phyloP scores from a whole-genome alignment of 164 flowering plant species.

The Vitis amurensis region DNA sequence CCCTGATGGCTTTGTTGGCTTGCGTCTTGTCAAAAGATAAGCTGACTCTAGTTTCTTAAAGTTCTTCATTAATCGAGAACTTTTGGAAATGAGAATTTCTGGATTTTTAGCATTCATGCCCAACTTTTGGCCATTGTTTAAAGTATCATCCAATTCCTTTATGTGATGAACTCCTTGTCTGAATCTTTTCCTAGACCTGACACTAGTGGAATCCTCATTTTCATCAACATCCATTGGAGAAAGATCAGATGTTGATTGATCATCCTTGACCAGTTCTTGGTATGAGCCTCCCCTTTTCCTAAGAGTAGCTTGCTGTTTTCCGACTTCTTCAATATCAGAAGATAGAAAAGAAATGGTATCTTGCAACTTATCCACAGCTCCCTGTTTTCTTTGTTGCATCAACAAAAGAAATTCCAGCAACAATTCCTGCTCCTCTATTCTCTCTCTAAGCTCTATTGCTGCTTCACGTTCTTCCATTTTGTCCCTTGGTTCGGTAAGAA shows the following conservation, averaged over 20 bases:
- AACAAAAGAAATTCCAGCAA: constrained; percentile 76
- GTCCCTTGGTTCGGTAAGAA: constrained; percentile 74
- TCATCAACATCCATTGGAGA: constrained; percentile 26
- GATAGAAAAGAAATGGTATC: constrained; percentile 59
- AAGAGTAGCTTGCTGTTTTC: constrained; percentile 46
- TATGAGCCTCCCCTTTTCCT: constrained; percentile 34
- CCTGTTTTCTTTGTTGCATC: constrained; percentile 71
- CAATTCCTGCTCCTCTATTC: constrained; percentile 82
- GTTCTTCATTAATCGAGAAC: constrained; percentile 78
- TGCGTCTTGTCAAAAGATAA: constrained; percentile 71
- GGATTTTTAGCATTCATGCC: constrained; percentile 30
- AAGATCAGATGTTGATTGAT: constrained; percentile 28
- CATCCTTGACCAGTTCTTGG: constrained; percentile 33
- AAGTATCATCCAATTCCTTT: constrained; percentile 39
- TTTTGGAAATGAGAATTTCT: constrained; percentile 45
- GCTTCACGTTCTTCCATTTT: constrained; percentile 76
- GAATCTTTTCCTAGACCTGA: constrained; percentile 60
- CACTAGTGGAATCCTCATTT: constrained; percentile 40
- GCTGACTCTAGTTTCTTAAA: constrained; percentile 84
- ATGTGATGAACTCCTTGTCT: constrained; percentile 32
- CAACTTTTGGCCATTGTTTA: constrained; percentile 31
- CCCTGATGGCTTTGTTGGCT: constrained; percentile 35
- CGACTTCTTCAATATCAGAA: constrained; percentile 80
- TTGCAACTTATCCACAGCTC: constrained; percentile 64
- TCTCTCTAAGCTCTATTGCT: constrained; percentile 71